Percentiles rank a stretch among this genome's conserved stretches.
These are phyloP conservation scores for Neltuma alba DNA, from an alignment of 306 rosid genomes.

Conservation along the genomic window DNA sequence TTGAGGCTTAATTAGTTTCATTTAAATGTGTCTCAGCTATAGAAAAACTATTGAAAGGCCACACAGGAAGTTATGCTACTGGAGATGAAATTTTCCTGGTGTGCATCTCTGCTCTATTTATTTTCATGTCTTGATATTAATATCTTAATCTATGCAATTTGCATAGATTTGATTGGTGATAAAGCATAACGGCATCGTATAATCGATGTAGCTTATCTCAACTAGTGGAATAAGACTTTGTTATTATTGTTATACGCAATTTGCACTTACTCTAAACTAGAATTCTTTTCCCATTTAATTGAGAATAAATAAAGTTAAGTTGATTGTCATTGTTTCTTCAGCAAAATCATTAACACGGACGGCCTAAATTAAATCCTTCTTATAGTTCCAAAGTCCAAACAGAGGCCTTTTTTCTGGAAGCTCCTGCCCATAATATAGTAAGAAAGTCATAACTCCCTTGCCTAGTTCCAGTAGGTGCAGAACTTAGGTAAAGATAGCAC, in stretches of 20 bases:
- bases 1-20: slow-evolving; percentile 10
- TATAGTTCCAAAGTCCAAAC: background rate
- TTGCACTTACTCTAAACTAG: background rate
- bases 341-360: background rate
- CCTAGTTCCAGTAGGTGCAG: background rate
- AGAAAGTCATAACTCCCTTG: slow-evolving; percentile 12
- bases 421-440: background rate
- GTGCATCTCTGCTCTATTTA: background rate
- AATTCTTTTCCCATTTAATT: background rate
- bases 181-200: too few relatives aligned
- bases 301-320: background rate
- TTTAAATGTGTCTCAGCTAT: slow-evolving; percentile 44
- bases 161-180: too few relatives aligned
- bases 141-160: background rate
- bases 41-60: slow-evolving; percentile 51
- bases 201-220: too few relatives aligned
- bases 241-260: too few relatives aligned
- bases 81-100: slow-evolving; percentile 56
- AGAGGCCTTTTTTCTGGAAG: background rate
- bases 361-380: background rate
- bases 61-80: slow-evolving; percentile 50
- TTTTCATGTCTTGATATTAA: background rate
- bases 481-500: slow-evolving; percentile 9
- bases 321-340: background rate
- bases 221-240: too few relatives aligned